Evolutionary conservation across 2,329 filamentous ascomycete genomes (phyloP).

Genomic region (Sclerotinia sclerotiorum): DNA sequence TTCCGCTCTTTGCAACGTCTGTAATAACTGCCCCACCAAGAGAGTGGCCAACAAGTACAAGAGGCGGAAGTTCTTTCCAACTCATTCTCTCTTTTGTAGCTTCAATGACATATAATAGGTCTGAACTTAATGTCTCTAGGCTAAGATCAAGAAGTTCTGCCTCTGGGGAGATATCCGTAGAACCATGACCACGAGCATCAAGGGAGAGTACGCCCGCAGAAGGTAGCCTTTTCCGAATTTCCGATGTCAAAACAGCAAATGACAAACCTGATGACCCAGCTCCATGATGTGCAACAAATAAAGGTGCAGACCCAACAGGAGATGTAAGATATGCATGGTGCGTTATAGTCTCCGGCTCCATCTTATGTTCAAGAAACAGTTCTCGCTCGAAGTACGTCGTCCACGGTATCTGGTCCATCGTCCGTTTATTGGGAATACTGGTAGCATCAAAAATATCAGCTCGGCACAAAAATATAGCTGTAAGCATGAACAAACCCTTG

Average conservation of each 20-base stretch:
- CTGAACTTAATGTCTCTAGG: slow-evolving; percentile 68
- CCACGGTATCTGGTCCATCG: slow-evolving; percentile 58
- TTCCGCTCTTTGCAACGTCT: slow-evolving; percentile 68
- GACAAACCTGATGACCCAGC: slow-evolving; percentile 91
- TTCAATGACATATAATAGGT: slow-evolving; percentile 69
- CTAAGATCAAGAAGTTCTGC: slow-evolving; percentile 60
- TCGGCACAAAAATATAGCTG: background rate
- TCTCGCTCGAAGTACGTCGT: slow-evolving; percentile 89
- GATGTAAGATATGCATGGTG: slow-evolving; percentile 90
- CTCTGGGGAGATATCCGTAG: slow-evolving; percentile 52
- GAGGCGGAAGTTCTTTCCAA: slow-evolving; percentile 71
- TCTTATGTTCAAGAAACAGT: slow-evolving; percentile 63
- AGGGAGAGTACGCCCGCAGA: slow-evolving; percentile 79
- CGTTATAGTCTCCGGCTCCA: slow-evolving; percentile 50
- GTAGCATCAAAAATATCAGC: slow-evolving; percentile 25
- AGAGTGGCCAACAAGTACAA: slow-evolving; percentile 87
- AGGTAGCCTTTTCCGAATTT: slow-evolving; percentile 75
- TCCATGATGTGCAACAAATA: slow-evolving; percentile 94
- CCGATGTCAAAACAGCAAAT: slow-evolving; percentile 77
- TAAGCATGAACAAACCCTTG: slow-evolving; percentile 54
- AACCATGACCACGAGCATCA: slow-evolving; percentile 86
- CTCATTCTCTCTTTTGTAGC: slow-evolving; percentile 66
- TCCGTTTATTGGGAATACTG: slow-evolving; percentile 39
- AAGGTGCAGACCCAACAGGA: slow-evolving; percentile 67
- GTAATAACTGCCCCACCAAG: slow-evolving; percentile 90